A percentile compares a stretch with the other conserved stretches of the same genome.
phyloP scores from a whole-genome alignment of 1,284 basidiomycete species.

The Mycena citricolor region DNA sequence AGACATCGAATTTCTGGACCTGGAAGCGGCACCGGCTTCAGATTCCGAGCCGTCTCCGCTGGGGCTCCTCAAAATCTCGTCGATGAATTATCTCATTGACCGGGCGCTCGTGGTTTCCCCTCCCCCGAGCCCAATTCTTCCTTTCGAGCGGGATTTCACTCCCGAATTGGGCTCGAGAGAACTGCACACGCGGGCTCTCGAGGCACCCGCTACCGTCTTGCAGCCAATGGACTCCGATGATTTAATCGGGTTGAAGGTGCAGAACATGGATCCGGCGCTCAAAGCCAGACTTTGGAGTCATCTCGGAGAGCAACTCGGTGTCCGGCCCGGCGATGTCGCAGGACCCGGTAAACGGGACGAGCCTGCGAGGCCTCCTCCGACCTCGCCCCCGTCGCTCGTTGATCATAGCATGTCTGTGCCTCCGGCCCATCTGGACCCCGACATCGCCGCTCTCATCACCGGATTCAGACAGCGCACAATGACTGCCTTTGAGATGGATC shows the following conservation, averaged over 20 bases:
- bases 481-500: too few species aligned
- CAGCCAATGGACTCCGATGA: constrained; percentile 7
- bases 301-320: constrained; percentile 17
- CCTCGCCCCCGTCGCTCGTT: constrained; percentile 1
- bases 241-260: constrained; percentile 19
- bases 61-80: constrained; percentile 18
- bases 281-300: constrained; percentile 13
- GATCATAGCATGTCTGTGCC: too few species aligned
- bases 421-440: too few species aligned
- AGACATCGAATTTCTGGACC: too few species aligned
- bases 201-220: background rate
- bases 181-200: too few species aligned
- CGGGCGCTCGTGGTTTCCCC: constrained; percentile 18
- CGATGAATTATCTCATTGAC: constrained; percentile 20
- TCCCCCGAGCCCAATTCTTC: constrained; percentile 3
- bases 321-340: constrained; percentile 6
- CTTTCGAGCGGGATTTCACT: constrained; percentile 1
- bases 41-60: constrained; percentile 17
- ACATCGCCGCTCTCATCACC: too few species aligned
- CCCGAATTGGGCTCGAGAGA: too few species aligned
- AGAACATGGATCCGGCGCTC: constrained; percentile 17
- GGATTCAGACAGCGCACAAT: too few species aligned
- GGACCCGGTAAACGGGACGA: constrained; percentile 2
- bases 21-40: constrained; percentile 2
- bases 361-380: constrained; percentile 2